phyloP scores from a whole-genome alignment of 441 rosid species.

The Syzygium malaccense region DNA sequence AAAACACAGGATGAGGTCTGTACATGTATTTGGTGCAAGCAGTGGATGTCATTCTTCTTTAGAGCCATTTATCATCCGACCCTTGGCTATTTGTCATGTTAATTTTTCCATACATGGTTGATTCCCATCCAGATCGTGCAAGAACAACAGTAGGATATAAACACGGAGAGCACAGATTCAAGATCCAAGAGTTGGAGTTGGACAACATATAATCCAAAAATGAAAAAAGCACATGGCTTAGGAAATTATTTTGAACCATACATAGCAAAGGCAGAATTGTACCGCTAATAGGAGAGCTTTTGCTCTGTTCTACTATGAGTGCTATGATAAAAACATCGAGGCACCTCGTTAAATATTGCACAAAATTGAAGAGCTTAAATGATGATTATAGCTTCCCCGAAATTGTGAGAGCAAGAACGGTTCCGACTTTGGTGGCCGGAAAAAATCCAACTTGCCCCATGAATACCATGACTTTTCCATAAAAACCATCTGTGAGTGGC shows the following conservation, averaged over 20 bases:
- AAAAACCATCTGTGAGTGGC: not conserved
- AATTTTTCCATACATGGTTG: not conserved
- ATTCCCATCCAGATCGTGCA: not conserved
- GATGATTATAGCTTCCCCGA: not conserved
- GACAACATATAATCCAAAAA: not conserved
- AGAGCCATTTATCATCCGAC: not conserved
- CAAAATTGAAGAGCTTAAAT: not conserved
- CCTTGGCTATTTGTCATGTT: not conserved
- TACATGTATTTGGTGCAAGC: not conserved
- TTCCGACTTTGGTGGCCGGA: not conserved
- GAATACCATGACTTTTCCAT: not conserved
- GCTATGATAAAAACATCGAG: not conserved
- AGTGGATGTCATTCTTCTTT: not conserved
- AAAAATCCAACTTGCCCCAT: not conserved
- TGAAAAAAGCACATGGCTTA: not conserved
- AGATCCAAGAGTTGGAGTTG: not conserved
- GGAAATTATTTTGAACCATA: not conserved
- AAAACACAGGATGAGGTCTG: not conserved
- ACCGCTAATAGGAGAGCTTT: not conserved
- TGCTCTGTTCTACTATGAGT: not conserved
- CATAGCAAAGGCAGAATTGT: not conserved
- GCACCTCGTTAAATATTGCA: not conserved
- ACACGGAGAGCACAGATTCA: not conserved
- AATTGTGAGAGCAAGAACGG: not conserved
- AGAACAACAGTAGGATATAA: not conserved